Conservation (phyloP, 2,329 filamentous ascomycete genomes). For the Mycosphaerella sp. region DNA sequence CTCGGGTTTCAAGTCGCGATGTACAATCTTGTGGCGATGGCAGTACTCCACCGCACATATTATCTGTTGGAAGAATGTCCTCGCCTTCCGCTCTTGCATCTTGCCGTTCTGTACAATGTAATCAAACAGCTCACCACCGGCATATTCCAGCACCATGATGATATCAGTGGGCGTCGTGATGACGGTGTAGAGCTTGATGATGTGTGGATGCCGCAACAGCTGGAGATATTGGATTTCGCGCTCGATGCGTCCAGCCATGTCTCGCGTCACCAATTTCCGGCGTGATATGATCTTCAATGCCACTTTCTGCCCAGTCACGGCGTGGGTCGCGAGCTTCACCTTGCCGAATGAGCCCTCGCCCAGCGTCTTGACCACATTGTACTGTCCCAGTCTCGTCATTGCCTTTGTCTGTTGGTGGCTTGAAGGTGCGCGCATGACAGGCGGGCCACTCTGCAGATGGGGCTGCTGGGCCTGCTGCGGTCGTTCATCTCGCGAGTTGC, state of each 20-base stretch:
- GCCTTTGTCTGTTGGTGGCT: slow-evolving; percentile 30
- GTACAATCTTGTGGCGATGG: slow-evolving; percentile 97
- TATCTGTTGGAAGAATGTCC: slow-evolving; percentile 98
- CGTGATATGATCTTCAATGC: slow-evolving; percentile 96
- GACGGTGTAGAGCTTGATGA: slow-evolving; percentile 97
- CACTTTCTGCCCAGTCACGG: slow-evolving; percentile 88
- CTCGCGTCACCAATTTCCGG: slow-evolving; percentile 90
- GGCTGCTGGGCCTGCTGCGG: slow-evolving; percentile 32
- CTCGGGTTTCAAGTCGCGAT: slow-evolving; percentile 94
- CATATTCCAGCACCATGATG: slow-evolving; percentile 98
- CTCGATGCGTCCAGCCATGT: slow-evolving; percentile 97
- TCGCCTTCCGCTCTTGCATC: slow-evolving; percentile 85
- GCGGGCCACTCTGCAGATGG: slow-evolving; percentile 18
- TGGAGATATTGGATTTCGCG: slow-evolving; percentile 98
- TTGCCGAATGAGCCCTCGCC: slow-evolving; percentile 98
- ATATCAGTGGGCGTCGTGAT: slow-evolving; percentile 93
- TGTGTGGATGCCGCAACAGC: slow-evolving; percentile 89
- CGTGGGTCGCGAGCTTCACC: slow-evolving; percentile 92
- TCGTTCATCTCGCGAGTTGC: slow-evolving; percentile 24
- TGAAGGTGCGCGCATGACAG: slow-evolving; percentile 21
- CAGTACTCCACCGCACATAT: slow-evolving; percentile 98
- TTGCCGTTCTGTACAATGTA: slow-evolving; percentile 93
- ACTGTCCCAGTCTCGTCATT: slow-evolving; percentile 68
- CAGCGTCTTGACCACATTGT: slow-evolving; percentile 81
- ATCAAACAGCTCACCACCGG: slow-evolving; percentile 92